phyloP scores from a whole-genome alignment of 1,139 yeast species.

The Suhomyces wounanorum region DNA sequence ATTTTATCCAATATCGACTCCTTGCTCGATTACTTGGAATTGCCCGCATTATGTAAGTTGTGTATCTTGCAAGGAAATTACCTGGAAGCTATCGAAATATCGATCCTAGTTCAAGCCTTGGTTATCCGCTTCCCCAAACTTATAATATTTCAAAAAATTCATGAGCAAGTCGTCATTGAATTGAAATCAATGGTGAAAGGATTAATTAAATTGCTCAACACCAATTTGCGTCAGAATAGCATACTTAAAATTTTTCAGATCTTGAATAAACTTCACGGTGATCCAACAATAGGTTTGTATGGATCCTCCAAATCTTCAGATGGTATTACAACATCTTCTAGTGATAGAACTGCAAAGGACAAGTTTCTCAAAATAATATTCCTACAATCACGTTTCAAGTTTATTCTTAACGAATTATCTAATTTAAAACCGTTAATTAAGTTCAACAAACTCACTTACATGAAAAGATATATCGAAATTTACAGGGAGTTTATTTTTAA shows the following conservation, averaged over 20 bases:
- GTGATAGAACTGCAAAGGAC: constrained; percentile 20
- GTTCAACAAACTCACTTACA: constrained; percentile 59
- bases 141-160: constrained; percentile 55
- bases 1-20: constrained; percentile 67
- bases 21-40: constrained; percentile 74
- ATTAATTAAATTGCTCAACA: constrained; percentile 65
- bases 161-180: constrained; percentile 56
- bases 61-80: constrained; percentile 87
- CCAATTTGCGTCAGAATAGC: constrained; percentile 76
- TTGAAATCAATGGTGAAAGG: constrained; percentile 67
- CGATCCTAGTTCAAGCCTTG: constrained; percentile 68
- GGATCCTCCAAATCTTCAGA: not conserved
- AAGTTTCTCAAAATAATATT: constrained; percentile 47
- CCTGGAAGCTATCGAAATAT: constrained; percentile 82
- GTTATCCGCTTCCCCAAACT: constrained; percentile 68
- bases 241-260: constrained; percentile 78
- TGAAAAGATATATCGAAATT: constrained; percentile 79
- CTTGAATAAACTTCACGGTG: constrained; percentile 53
- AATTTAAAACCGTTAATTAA: constrained; percentile 56
- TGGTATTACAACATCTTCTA: constrained; percentile 28
- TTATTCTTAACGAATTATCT: constrained; percentile 59
- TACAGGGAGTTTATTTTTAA: constrained; percentile 81
- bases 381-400: constrained; percentile 59
- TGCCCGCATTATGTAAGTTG: constrained; percentile 80
- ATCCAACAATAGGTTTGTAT: constrained; percentile 9